phyloP scores from a whole-genome alignment of 306 rosid species.

The Fragaria nilgerrensis region DNA sequence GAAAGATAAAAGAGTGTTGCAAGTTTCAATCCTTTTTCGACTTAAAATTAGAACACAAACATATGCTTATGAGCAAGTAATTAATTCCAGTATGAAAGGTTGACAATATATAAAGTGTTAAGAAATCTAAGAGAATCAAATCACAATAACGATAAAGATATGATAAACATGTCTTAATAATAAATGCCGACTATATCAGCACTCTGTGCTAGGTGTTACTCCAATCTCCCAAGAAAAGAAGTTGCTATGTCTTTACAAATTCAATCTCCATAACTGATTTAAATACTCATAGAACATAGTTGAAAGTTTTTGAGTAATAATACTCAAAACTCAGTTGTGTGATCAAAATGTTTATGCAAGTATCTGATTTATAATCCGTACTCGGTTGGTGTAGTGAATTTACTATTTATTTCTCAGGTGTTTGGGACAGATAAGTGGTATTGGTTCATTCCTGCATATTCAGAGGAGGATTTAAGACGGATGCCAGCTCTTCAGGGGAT shows the following conservation, averaged over 20 bases:
- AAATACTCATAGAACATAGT: not conserved
- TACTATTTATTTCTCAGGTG: slow-evolving; percentile 40
- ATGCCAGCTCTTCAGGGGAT: slow-evolving; percentile 61
- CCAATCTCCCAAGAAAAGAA: not conserved
- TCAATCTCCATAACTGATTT: not conserved
- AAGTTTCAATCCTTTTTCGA: no score
- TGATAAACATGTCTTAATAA: no score
- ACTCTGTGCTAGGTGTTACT: not conserved
- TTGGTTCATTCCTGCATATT: slow-evolving; percentile 70
- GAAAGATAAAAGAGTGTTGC: no score
- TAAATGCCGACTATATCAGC: not conserved
- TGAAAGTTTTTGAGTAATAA: not conserved
- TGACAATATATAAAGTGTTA: no score
- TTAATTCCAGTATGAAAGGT: no score
- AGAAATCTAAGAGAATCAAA: no score
- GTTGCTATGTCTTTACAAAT: not conserved
- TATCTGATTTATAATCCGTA: not conserved
- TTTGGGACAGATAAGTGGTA: slow-evolving; percentile 57
- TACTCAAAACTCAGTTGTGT: not conserved
- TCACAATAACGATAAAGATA: no score
- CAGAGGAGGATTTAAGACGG: slow-evolving; percentile 54
- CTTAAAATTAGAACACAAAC: no score
- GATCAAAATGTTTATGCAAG: not conserved
- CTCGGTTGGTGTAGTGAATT: not conserved
- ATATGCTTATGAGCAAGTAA: no score